Evolutionary conservation across 2,329 filamentous ascomycete genomes (phyloP).

Genomic region (Xylariaceae sp.): DNA sequence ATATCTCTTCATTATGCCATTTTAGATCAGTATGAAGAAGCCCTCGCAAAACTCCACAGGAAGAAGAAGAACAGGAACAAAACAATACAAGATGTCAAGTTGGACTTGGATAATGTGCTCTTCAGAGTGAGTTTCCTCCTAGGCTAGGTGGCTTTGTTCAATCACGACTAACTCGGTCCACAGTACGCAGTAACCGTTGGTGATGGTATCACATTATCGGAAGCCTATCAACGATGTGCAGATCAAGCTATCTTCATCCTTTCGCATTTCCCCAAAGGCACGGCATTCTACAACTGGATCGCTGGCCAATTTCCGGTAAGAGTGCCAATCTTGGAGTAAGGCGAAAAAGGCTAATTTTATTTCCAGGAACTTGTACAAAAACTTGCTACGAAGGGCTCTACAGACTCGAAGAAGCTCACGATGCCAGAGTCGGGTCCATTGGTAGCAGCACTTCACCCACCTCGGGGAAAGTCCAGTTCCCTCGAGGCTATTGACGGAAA

Average conservation of each 20-base stretch:
- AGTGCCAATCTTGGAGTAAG: neutral
- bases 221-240: slow-evolving; percentile 50
- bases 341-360: slow-evolving; percentile 2
- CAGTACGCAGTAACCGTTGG: slow-evolving; percentile 57
- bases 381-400: slow-evolving; percentile 20
- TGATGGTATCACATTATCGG: slow-evolving; percentile 54
- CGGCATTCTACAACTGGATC: slow-evolving; percentile 55
- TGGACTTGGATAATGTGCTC: slow-evolving; percentile 40
- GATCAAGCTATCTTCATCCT: slow-evolving; percentile 56
- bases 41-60: slow-evolving; percentile 36
- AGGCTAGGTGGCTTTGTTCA: neutral
- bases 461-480: slow-evolving; percentile 28
- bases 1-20: slow-evolving; percentile 66
- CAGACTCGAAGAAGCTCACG: slow-evolving; percentile 1
- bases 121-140: slow-evolving; percentile 37
- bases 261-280: slow-evolving; percentile 54
- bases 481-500: slow-evolving; percentile 20
- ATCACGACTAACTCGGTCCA: slow-evolving; percentile 1
- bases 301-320: slow-evolving; percentile 45
- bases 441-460: slow-evolving; percentile 23
- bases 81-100: slow-evolving; percentile 29
- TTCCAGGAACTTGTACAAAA: slow-evolving; percentile 22
- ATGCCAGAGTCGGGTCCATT: slow-evolving; percentile 7
- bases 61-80: slow-evolving; percentile 38
- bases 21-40: slow-evolving; percentile 56